phyloP scores from a whole-genome alignment of 2,329 filamentous ascomycete species.

The Ceratocystiopsis sp. region DNA sequence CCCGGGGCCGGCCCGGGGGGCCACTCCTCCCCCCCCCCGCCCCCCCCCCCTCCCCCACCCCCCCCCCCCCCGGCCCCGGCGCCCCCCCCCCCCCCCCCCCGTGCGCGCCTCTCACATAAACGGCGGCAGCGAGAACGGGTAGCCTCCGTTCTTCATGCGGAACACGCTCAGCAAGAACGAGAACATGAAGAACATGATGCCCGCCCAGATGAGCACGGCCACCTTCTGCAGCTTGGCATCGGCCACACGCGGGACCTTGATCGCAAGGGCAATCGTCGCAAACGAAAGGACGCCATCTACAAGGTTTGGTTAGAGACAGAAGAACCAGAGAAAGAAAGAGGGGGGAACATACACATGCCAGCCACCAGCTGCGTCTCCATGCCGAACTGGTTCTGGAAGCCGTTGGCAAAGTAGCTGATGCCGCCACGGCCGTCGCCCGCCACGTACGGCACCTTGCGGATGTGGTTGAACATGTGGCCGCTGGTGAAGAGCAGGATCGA shows the following conservation, averaged over 20 bases:
- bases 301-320: not conserved
- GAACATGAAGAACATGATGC: conserved; percentile 65
- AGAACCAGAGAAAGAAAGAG: not conserved
- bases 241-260: conserved; percentile 81
- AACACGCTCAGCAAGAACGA: conserved; percentile 91
- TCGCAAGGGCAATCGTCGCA: conserved; percentile 72
- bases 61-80: too few species aligned
- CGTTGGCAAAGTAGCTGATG: conserved; percentile 74
- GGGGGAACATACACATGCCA: conserved; percentile 56
- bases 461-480: conserved; percentile 99
- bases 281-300: conserved; percentile 60
- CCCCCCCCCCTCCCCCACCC: too few species aligned
- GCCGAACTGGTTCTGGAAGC: conserved; percentile 87
- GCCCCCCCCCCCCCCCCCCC: too few species aligned
- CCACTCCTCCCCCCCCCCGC: too few species aligned
- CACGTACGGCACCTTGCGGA: conserved; percentile 88
- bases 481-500: conserved; percentile 83
- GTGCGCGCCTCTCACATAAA: conserved; percentile 39
- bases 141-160: conserved; percentile 84
- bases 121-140: conserved; percentile 85
- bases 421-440: conserved; percentile 69
- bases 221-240: conserved; percentile 65
- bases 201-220: conserved; percentile 64
- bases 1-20: too few species aligned
- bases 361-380: conserved; percentile 92